Base-by-base conservation (phyloP, 331 rosid genomes). In the Phaseolus coccineus region DNA sequence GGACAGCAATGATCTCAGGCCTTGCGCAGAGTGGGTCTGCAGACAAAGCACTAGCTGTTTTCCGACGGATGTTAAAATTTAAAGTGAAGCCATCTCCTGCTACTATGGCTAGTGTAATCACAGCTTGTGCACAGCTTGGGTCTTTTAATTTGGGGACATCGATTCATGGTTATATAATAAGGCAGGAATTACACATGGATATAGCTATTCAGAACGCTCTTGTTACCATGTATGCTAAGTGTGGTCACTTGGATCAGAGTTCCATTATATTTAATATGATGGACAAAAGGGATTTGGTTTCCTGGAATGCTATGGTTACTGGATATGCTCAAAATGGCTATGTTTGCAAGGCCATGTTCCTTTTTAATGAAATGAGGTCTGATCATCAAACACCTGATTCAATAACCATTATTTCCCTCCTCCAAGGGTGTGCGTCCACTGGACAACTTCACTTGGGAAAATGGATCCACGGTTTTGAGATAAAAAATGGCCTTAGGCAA, bases 1-100 rank as follows among this genome's bases (percentile, higher is more conserved):
- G 99, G 97, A 95, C 99, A 6, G 97, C 98, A 3, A 87, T 93
- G 98, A 95, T 93, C 77, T 93, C 99, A 59, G 99, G 99, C 77
- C 94, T 95, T 74, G 88, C 82, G 80, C 96, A 89, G 77, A 91
- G 87, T 77, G 87, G 89, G 52, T 87, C 72, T 79, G 87, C 92
- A 1, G 92, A 91, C 31, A 88, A 81, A 83, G 97, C 94, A 65
- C 65, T 95, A n/a, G 28, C 12, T 3, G 79, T 95, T 80, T 91
- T 93, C 81, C 15, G 33, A 37, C 86, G 72, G 65, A 91, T 95
- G 99, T 39, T 93, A 44, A 77, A 83, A 48, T 84, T 87, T 72
- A 71, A 81, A 73, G 81, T 82, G 80, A 80, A 84, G 82, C 94
- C 89, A 4, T 86, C 93, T 61, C 86, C 91, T 68, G 87, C 93